Base-by-base conservation (phyloP, 345 rosid species). In the Viola odorata region DNA sequence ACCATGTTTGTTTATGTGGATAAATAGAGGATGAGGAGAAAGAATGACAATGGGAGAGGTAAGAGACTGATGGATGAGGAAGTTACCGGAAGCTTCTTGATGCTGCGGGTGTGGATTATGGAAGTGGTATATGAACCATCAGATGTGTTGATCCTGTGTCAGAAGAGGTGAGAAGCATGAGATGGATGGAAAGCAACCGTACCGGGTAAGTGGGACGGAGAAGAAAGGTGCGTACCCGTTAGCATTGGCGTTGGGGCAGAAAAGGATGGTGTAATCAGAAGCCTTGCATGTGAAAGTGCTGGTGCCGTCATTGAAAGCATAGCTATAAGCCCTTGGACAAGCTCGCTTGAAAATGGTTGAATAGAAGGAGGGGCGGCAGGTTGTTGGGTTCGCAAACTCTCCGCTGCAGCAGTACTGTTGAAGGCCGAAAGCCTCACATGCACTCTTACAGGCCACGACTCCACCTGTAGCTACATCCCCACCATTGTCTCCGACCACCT, bases 371-470 rank as follows among this genome's bases (percentile, higher is more conserved):
- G 96, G 96, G 6, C 64, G 68, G 54, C 91, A 89, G 32, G 96
- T 81, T 40, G 75, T 83, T 6, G 95, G 91, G 73, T 86, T 87
- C 32, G 96, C 99, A 68, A 87, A 94, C 67, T 83, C 80, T 37
- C 97, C 91, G 61, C 97, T 86, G 73, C 97, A 94, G 72, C 96
- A 92, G 71, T 87, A 85, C 76, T 85, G 91, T 73, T 87, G 87
- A 11, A 83, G 76, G 45, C 95, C 82, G 64, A 92, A 92, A 59
- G 98, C 97, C 42, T 75, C 91, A 23, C 97, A 92, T 4, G 91
- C 96, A 36, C 97, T 89, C 80, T 77, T 89, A 72, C 97, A 84
- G 10, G 84, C 96, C 1, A 89, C 83, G 50, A 81, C 89, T 56
- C 65, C 81, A 39, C 76, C 82, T 60, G 45, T 23, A 23, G 32